These are phyloP conservation scores for Canariomyces notabilis DNA, from an alignment of 2,329 filamentous ascomycete genomes.

Conservation along the genomic window DNA sequence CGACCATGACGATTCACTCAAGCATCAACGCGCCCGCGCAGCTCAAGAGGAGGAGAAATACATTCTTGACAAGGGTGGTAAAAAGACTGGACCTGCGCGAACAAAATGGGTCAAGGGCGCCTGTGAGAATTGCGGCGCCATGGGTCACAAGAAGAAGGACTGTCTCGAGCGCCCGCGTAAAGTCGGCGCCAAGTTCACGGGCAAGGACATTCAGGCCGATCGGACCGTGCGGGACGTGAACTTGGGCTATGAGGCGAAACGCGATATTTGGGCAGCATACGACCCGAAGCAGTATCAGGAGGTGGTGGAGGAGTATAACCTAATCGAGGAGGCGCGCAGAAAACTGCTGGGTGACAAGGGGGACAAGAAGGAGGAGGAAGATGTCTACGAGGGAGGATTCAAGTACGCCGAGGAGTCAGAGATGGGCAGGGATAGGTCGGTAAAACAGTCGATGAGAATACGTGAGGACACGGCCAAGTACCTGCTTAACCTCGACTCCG, in stretches of 20 bases:
- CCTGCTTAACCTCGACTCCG: slow-evolving; percentile 85
- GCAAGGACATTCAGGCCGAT: slow-evolving; percentile 88
- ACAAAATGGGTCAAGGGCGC: slow-evolving; percentile 98
- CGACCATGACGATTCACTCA: slow-evolving; percentile 79
- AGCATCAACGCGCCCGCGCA: slow-evolving; percentile 82
- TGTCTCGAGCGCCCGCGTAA: slow-evolving; percentile 86
- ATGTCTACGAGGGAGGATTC: slow-evolving; percentile 52
- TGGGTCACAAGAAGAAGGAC: slow-evolving; percentile 94
- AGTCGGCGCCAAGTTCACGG: slow-evolving; percentile 85
- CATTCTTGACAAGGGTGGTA: slow-evolving; percentile 78
- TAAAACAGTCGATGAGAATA: slow-evolving; percentile 75
- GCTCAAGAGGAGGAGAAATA: slow-evolving; percentile 46
- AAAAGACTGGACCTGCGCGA: slow-evolving; percentile 76
- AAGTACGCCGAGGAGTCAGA: slow-evolving; percentile 93
- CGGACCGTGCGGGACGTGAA: slow-evolving; percentile 80
- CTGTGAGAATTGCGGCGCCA: slow-evolving; percentile 96
- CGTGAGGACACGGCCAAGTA: slow-evolving; percentile 98
- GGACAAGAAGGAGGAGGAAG: slow-evolving; percentile 49
- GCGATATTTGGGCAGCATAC: slow-evolving; percentile 98
- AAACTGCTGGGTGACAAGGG: slow-evolving; percentile 33
- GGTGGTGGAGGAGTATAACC: slow-evolving; percentile 85
- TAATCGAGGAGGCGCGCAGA: slow-evolving; percentile 71
- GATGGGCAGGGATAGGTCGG: slow-evolving; percentile 91
- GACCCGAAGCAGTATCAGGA: slow-evolving; percentile 78
- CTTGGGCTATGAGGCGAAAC: slow-evolving; percentile 93